Evolutionary conservation across 352 stramenopile species (phyloP), one percentile per base, ranked within the genome.

Genomic region (Lagenidium giganteum): DNA sequence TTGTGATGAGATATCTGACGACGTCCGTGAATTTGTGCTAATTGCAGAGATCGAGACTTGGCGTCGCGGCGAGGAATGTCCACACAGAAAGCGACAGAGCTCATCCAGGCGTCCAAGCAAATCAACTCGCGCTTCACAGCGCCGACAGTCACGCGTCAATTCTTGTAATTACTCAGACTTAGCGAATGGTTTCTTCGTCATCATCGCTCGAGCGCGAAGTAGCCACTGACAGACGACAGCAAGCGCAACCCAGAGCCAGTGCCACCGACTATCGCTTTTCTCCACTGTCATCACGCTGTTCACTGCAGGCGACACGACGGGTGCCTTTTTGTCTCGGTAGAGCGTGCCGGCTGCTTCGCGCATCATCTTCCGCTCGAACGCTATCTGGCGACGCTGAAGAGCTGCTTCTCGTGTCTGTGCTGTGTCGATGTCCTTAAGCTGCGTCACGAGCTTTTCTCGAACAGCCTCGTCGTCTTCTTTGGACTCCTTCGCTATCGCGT

Each of bases 71-170:
- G 69, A 28, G 61, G 69, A n/a, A 78, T 94, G 58, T 86, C 73
- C 27, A 54, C 61, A 18, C 71, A 86, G 24, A 70, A 85, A 28
- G 82, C 82, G 8, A 59, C 83, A 8, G 61, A 68, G 23, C 85
- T 94, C 62, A 83, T 94, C 47, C 64, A 67, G 13, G 71, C 77
- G 16, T 84, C 79, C 8, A 79, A 82, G 41, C 57, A 87, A 37
- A 88, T 94, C 40, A 85, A 86, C 49, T 87, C 77, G 44, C 89
- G 89, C 66, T 94, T 94, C 43, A 88, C 82, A 13, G 73, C 77
- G 8, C 82, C 82, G 5, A 91, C 74, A 20, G 78, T 94, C 33
- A 77, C 82, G 29, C 64, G 82, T 26, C 77, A 90, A 57, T 94
- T 94, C 58, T 62, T 93, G 41, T 93, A 77, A 51, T 7, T n/a